These are phyloP conservation scores for Dendrobium nobile DNA, from an alignment of 106 monocot species.

Conservation along the genomic window DNA sequence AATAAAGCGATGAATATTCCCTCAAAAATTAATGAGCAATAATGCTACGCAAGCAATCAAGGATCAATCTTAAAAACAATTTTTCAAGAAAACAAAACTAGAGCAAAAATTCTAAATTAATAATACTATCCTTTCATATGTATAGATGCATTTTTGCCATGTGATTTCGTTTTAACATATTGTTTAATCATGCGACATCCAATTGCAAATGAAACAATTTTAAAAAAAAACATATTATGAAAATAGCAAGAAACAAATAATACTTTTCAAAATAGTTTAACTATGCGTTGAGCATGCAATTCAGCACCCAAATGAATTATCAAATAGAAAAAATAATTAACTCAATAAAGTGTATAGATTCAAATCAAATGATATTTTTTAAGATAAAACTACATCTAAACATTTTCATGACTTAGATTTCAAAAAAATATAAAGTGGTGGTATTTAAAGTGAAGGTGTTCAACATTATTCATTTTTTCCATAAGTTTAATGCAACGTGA, in stretches of 20 bases:
- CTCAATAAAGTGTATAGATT: not conserved
- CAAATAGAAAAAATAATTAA: not conserved
- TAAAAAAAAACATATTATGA: not conserved
- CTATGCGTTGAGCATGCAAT: not conserved
- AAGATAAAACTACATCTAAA: not conserved
- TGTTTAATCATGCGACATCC: not conserved
- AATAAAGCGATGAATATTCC: no score
- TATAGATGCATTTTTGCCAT: not conserved
- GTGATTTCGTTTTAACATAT: not conserved
- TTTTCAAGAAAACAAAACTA: not conserved
- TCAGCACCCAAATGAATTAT: not conserved
- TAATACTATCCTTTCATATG: not conserved
- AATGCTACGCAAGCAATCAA: no score
- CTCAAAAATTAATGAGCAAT: no score
- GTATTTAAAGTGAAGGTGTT: not conserved
- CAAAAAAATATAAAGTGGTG: not conserved
- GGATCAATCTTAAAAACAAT: no score
- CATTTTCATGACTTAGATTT: not conserved
- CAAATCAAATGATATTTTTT: not conserved
- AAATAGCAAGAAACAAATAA: not conserved
- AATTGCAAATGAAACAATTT: not conserved
- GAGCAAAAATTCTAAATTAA: not conserved
- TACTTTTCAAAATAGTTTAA: not conserved
- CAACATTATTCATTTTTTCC: not conserved
- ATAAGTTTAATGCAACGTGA: not conserved